Conservation (phyloP, 768 basidiomycete genomes). For the Mycena filopes region DNA sequence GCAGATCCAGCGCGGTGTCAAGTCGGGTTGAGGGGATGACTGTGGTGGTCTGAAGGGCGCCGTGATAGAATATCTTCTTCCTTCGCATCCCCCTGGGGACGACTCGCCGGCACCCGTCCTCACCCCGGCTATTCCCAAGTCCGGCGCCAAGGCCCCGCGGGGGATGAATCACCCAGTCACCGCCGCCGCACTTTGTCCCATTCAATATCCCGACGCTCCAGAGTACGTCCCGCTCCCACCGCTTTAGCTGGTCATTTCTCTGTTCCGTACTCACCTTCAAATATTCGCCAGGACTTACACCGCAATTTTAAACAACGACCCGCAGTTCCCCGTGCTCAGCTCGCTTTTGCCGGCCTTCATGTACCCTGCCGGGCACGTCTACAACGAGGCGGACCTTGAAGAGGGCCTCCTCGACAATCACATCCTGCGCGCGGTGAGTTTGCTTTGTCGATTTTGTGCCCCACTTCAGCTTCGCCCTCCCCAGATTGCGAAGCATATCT, state of each 20-base stretch:
- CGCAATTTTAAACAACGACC: background rate
- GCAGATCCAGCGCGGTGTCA: background rate
- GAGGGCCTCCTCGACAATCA: background rate
- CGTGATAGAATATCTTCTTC: background rate
- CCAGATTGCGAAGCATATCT: slow-evolving; percentile 4
- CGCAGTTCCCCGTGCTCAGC: background rate
- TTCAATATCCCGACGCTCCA: background rate
- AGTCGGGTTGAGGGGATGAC: background rate
- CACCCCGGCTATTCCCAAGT: background rate
- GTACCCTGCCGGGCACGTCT: background rate
- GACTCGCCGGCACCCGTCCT: background rate
- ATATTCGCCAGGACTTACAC: background rate
- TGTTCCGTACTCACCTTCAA: background rate
- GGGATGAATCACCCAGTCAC: slow-evolving; percentile 1
- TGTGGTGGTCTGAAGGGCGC: background rate
- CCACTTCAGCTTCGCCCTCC: background rate
- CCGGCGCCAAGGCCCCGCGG: background rate
- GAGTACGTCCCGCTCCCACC: background rate
- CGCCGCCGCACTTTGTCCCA: background rate
- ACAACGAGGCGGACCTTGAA: background rate
- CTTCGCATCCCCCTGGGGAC: background rate
- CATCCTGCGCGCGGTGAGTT: background rate
- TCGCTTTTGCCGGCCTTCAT: background rate
- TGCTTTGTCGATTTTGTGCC: background rate
- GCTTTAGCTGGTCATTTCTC: background rate